Percentiles rank a stretch among this genome's conserved stretches.
Conservation (phyloP, 2,329 filamentous ascomycete genomes). For the Penicillium oxalicum region DNA sequence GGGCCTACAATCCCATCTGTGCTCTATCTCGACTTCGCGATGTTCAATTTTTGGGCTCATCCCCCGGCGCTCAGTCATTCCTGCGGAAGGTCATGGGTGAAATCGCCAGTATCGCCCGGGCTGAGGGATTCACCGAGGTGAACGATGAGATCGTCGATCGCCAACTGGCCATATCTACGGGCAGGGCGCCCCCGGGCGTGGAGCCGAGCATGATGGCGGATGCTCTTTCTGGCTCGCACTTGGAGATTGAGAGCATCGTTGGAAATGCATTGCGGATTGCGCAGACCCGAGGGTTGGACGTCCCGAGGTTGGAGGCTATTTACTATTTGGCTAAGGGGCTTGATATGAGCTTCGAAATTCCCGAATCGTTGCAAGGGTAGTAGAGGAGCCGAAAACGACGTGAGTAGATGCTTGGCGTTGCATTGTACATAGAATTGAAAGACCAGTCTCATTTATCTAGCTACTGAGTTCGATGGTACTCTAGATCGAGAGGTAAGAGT, state of each 20-base stretch:
- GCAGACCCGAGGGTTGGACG: background rate
- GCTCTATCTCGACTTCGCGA: background rate
- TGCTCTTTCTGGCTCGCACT: background rate
- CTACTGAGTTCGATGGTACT: too few species aligned
- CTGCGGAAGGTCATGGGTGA: background rate
- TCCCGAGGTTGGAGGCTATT: background rate
- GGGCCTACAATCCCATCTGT: background rate
- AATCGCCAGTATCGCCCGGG: background rate
- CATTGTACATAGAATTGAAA: too few species aligned
- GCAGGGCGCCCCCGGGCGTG: background rate
- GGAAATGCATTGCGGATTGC: background rate
- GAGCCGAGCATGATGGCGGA: constrained; percentile 1
- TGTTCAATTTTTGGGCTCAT: background rate
- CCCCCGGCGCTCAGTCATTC: background rate
- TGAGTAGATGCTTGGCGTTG: background rate
- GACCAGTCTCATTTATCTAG: too few species aligned
- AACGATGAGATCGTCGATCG: background rate
- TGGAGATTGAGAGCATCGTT: background rate
- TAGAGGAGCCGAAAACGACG: background rate
- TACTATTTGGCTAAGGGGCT: constrained; percentile 1
- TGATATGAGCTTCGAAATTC: background rate
- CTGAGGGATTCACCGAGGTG: background rate
- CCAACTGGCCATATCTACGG: background rate
- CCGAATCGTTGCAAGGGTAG: background rate
- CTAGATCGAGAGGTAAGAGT: too few species aligned